Evolutionary conservation across 192 early-diverging fungal species (phyloP).

Genomic region (Phlyctochytrium bullatum): DNA sequence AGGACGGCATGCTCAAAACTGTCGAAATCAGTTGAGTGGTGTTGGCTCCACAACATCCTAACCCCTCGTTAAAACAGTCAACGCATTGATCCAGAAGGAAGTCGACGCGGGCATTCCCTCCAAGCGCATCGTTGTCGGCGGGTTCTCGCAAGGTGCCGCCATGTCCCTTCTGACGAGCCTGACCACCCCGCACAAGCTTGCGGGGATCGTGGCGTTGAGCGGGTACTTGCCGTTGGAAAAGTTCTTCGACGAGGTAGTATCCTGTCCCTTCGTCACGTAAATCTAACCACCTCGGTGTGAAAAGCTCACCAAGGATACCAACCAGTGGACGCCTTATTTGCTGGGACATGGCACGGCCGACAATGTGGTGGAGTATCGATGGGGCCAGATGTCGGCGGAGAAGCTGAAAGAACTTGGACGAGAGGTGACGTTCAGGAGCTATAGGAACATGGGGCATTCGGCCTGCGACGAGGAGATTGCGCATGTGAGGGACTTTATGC

Average conservation of each 20-base stretch:
- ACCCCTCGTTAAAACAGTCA: slow-evolving; percentile 32
- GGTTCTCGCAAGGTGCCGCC: slow-evolving; percentile 86
- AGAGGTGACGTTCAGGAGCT: slow-evolving; percentile 77
- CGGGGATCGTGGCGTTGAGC: slow-evolving; percentile 70
- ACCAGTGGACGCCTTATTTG: slow-evolving; percentile 68
- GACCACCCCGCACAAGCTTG: slow-evolving; percentile 67
- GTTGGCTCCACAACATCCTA: background rate
- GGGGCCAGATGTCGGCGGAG: slow-evolving; percentile 67
- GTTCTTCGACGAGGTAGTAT: slow-evolving; percentile 31
- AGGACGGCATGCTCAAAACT: slow-evolving; percentile 64
- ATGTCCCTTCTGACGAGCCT: slow-evolving; percentile 70
- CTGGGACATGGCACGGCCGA: slow-evolving; percentile 84
- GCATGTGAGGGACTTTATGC: slow-evolving; percentile 68
- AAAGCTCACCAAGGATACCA: slow-evolving; percentile 8
- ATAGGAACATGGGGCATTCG: slow-evolving; percentile 78
- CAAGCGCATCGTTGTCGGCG: slow-evolving; percentile 84
- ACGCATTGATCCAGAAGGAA: slow-evolving; percentile 66
- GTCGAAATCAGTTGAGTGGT: slow-evolving; percentile 41
- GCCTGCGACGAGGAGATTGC: slow-evolving; percentile 62
- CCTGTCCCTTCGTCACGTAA: background rate
- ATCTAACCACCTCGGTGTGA: background rate
- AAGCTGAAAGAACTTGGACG: slow-evolving; percentile 52
- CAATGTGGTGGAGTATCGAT: slow-evolving; percentile 65
- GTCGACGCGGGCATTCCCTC: slow-evolving; percentile 75
- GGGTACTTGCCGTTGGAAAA: slow-evolving; percentile 72